A percentile compares a stretch with the other conserved stretches of the same genome.
Conservation (phyloP, 2,329 filamentous ascomycete species). For the Colletotrichum chlorophyti region DNA sequence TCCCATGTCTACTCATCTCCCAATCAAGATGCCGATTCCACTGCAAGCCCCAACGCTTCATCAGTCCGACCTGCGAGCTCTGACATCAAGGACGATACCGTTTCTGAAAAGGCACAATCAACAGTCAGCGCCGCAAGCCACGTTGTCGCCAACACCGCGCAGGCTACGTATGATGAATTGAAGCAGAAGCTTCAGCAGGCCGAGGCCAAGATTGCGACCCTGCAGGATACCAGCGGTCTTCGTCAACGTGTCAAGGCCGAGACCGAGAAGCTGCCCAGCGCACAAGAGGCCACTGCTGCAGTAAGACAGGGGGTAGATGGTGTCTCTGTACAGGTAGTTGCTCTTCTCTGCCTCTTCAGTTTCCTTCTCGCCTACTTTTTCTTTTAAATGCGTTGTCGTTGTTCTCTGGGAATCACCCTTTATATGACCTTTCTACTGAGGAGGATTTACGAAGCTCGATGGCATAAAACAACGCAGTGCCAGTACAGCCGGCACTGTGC, state of each 20-base stretch:
- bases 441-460: conserved; percentile 9
- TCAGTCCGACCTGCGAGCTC: conserved; percentile 40
- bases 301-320: conserved; percentile 69
- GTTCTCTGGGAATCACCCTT: conserved; percentile 3
- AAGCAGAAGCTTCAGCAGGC: conserved; percentile 78
- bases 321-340: conserved; percentile 86
- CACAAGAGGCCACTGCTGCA: conserved; percentile 57
- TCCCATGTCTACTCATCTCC: conserved; percentile 55
- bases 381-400: conserved; percentile 67
- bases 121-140: conserved; percentile 50
- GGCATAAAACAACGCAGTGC: neutral
- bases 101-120: conserved; percentile 38
- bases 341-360: conserved; percentile 83
- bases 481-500: neutral
- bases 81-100: conserved; percentile 39
- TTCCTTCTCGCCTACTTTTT: conserved; percentile 96
- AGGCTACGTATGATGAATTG: conserved; percentile 63
- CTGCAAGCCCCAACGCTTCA: conserved; percentile 36
- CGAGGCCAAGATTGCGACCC: conserved; percentile 72
- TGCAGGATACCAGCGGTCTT: conserved; percentile 76
- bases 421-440: conserved; percentile 11
- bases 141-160: conserved; percentile 52
- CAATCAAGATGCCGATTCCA: conserved; percentile 36
- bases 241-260: conserved; percentile 72
- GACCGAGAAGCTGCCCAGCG: conserved; percentile 56